These are phyloP conservation scores for Phlebopus sp. DNA, from an alignment of 1,284 basidiomycete genomes.

Conservation along the genomic window DNA sequence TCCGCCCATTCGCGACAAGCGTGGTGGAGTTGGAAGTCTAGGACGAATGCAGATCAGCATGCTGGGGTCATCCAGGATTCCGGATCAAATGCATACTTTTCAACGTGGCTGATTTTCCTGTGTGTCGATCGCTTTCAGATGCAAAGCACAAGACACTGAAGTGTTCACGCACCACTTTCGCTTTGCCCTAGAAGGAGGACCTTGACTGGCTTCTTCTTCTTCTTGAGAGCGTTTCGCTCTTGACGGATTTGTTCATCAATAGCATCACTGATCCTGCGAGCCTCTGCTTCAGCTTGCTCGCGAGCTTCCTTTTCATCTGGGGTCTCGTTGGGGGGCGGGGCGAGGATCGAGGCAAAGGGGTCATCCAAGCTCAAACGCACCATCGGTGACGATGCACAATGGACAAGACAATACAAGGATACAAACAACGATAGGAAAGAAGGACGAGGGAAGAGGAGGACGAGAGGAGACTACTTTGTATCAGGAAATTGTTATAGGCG, in stretches of 20 bases:
- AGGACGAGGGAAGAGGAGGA: background rate
- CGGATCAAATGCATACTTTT: conserved; percentile 46
- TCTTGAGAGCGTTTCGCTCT: conserved; percentile 52
- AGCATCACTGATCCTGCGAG: conserved; percentile 55
- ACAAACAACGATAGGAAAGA: background rate
- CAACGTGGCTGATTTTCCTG: conserved; percentile 52
- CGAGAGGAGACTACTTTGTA: background rate
- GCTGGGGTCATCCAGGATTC: background rate
- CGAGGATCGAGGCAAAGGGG: conserved; percentile 53
- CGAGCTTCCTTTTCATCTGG: conserved; percentile 48
- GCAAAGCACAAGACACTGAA: conserved; percentile 14
- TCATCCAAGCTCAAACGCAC: conserved; percentile 38
- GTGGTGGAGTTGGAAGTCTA: conserved; percentile 72
- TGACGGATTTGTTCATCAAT: conserved; percentile 65
- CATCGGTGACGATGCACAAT: no score
- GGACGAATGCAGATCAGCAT: conserved; percentile 3
- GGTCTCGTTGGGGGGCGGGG: conserved; percentile 59
- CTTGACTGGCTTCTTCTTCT: conserved; percentile 56
- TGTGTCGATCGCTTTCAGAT: conserved; percentile 33
- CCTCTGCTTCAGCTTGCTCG: conserved; percentile 57
- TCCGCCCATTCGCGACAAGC: conserved; percentile 64
- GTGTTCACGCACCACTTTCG: conserved; percentile 55
- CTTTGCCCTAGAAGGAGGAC: conserved; percentile 67
- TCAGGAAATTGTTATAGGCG: conserved; percentile 2
- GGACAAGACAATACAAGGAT: no score